phyloP scores from a whole-genome alignment of 371 early-diverging fungal species.

The Nematocida ausubeli region DNA sequence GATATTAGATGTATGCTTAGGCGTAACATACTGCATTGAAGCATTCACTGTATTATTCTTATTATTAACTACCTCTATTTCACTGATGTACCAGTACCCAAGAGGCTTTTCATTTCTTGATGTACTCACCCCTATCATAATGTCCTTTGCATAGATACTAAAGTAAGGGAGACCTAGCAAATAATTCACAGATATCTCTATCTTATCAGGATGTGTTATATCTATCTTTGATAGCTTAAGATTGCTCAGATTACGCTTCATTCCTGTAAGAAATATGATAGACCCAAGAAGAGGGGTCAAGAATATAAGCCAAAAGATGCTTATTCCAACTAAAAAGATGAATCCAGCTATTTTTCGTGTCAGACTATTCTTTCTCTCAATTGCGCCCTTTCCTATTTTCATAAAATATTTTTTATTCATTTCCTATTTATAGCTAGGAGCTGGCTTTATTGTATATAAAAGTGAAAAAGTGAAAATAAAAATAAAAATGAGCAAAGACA shows the following conservation, averaged over 20 bases:
- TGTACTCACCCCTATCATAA: slow-evolving; percentile 34
- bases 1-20: background rate
- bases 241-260: slow-evolving; percentile 20
- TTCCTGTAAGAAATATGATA: slow-evolving; percentile 26
- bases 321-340: slow-evolving; percentile 20
- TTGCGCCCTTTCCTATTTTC: slow-evolving; percentile 52
- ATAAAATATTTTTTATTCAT: slow-evolving; percentile 27
- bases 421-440: background rate
- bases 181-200: background rate
- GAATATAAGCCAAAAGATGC: slow-evolving; percentile 30
- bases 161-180: background rate
- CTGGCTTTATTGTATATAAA: background rate
- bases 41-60: background rate
- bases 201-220: background rate
- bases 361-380: slow-evolving; percentile 38
- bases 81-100: background rate
- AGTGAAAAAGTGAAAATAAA: slow-evolving; percentile 7
- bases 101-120: slow-evolving; percentile 44
- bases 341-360: slow-evolving; percentile 41
- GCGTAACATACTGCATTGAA: background rate
- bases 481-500: background rate
- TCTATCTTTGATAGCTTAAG: slow-evolving; percentile 3
- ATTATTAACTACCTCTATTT: background rate
- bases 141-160: background rate
- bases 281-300: slow-evolving; percentile 30